Base-by-base conservation (phyloP, 257 asterid genomes). In the Gentiana dahurica region DNA sequence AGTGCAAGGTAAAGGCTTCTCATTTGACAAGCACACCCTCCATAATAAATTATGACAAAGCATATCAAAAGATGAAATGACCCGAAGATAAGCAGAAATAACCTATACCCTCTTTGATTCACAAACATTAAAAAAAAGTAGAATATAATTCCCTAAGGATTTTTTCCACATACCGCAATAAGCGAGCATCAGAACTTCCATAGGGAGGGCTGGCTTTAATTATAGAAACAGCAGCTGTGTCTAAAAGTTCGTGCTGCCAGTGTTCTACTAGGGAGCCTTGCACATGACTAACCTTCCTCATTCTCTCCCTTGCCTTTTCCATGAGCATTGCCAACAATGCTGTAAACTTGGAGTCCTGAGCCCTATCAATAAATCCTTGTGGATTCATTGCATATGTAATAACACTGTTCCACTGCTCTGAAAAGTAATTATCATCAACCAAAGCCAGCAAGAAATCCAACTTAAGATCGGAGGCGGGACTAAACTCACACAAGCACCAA, bases 401-500 rank as follows among this genome's bases (percentile, higher is more conserved):
- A 53, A 92, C 68, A 12, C 75, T 71, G 66, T 83, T 76, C 98
- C 98, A 92, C 80, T 92, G 95, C 65, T 79, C 82, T 41, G 77
- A 33, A 57, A 81, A 85, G 79, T 73, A 79, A 65, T 80, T 87
- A 41, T 74, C 79, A 69, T 74, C 94, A 68, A 92, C 82, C 58
- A 92, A 73, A n/a, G 87, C 83, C n/a, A 88, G 94, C 86, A 92
- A 75, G 68, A 92, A 80, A 77, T 92, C 98, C 69, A 88, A 64
- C 65, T 88, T 70, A 62, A 74, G 67, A 62, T 79, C 62, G 55
- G 72, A 74, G 44, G 89, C 70, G 64, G 77, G 60, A 54, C 77
- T 67, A 57, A 59, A 64, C 48, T 57, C 55, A 60, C 74, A 72
- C 70, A 92, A 80, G 84, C 95, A 92, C 94, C 87, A 83, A 37